phyloP scores from a whole-genome alignment of 305 asterid species.

The Andrographis paniculata region DNA sequence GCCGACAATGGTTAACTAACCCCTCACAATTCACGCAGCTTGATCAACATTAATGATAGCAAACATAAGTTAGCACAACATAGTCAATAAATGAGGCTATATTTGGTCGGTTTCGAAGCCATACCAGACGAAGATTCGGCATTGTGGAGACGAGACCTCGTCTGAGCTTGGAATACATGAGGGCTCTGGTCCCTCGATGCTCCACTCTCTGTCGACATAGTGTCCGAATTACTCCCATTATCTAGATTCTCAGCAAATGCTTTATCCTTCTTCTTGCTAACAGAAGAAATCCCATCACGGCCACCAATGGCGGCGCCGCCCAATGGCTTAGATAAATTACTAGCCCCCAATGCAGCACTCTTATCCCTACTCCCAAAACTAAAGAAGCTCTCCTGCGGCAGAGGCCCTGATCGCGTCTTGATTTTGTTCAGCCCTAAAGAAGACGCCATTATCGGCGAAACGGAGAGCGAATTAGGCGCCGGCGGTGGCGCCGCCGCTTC shows the following conservation, averaged over 20 bases:
- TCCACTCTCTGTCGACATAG: conserved; percentile 62
- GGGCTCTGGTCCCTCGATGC: conserved; percentile 74
- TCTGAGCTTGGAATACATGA: conserved; percentile 40
- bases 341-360: conserved; percentile 62
- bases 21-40: not conserved
- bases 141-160: conserved; percentile 61
- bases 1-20: not conserved
- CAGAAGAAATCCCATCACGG: conserved; percentile 29
- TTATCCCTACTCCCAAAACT: conserved; percentile 72
- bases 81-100: not conserved
- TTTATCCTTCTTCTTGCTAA: conserved; percentile 51
- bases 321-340: conserved; percentile 69
- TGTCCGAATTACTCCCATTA: conserved; percentile 58
- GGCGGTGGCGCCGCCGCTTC: conserved; percentile 24
- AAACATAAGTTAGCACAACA: not conserved
- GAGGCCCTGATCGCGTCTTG: conserved; percentile 98
- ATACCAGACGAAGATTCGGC: conserved; percentile 80
- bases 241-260: conserved; percentile 31
- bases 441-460: conserved; percentile 92
- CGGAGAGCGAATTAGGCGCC: conserved; percentile 28
- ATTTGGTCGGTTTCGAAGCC: no score
- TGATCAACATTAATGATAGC: not conserved
- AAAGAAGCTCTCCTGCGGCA: conserved; percentile 98
- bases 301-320: conserved; percentile 23
- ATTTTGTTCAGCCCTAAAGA: conserved; percentile 93